Base-by-base conservation (phyloP, 2,329 filamentous ascomycete genomes). In the Mariannaea elegans region DNA sequence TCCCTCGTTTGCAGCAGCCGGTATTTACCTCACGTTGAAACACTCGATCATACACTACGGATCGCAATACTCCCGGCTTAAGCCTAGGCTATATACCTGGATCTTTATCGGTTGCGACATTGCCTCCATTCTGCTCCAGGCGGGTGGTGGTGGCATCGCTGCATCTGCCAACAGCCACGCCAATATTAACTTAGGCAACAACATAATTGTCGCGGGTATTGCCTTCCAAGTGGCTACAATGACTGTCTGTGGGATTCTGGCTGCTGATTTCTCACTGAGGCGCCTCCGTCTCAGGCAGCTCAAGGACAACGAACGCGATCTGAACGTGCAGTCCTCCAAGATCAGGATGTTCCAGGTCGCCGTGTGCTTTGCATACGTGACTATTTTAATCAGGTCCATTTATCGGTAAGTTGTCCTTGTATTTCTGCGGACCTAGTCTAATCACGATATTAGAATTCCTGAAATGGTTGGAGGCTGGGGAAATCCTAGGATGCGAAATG, bases 401-500 rank as follows among this genome's bases (percentile, higher is more conserved):
- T 54, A 54, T 29, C 50, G 50, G 50, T 54, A 27, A 6, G 24
- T 27, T 27, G 5, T 27, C 24, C 9, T 27, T 27, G 9, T 6
- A 27, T 5, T 5, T 27, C 24, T 6, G 9, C 9, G 5, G 24
- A 6, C 24, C 10, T 24, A 41, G 27, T 31, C 48, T 51, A 45
- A 53, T 14, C n/a, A 27, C 9, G 2, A 9, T 13, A 27, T 9
- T n/a, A 56, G 89, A 50, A 83, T 89, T 19, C 84, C 83, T 1
- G 88, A 91, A 79, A 76, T 91, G 64, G 84, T 81, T 64, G 77
- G 83, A 41, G 88, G 88, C 1, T 91, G 86, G 82, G 73, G 69
- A 3, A 87, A 87, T 2, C 73, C 79, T 19, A 73, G 90, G 64
- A 87, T 88, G 69, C 72, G 68, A 24, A 73, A 82, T 29, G 77